Evolutionary conservation across 1,284 basidiomycete species (phyloP).

Genomic region (Cryptococcus maquisensis): DNA sequence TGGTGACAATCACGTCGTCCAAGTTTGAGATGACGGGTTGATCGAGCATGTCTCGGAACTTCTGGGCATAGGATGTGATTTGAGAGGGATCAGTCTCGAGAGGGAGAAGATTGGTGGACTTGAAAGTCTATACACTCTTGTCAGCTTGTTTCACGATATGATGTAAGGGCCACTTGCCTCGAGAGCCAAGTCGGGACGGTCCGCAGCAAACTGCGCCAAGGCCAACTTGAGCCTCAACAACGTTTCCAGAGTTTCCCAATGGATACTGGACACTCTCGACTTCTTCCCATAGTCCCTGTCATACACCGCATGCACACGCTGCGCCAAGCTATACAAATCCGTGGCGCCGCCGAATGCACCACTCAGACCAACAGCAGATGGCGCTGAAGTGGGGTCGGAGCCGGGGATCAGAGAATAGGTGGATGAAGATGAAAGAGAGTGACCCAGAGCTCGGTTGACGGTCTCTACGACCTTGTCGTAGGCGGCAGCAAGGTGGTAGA

Average conservation of each 20-base stretch:
- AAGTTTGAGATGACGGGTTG: constrained; percentile 80
- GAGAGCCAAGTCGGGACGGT: constrained; percentile 70
- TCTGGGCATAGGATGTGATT: constrained; percentile 81
- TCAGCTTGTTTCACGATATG: neutral
- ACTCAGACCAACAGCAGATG: constrained; percentile 18
- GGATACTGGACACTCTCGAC: constrained; percentile 70
- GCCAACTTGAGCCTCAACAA: constrained; percentile 79
- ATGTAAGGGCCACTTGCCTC: constrained; percentile 56
- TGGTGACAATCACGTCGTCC: constrained; percentile 79
- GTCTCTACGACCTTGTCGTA: constrained; percentile 83
- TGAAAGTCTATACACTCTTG: constrained; percentile 62
- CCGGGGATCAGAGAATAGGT: constrained; percentile 13
- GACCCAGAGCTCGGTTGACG: constrained; percentile 84
- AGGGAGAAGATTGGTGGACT: constrained; percentile 83
- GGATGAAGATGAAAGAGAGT: constrained; percentile 64
- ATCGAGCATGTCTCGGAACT: constrained; percentile 80
- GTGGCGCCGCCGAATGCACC: constrained; percentile 43
- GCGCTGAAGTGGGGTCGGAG: neutral
- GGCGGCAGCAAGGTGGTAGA: constrained; percentile 92
- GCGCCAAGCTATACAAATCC: constrained; percentile 70
- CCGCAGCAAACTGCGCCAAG: constrained; percentile 67
- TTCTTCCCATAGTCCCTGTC: constrained; percentile 71
- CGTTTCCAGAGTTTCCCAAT: constrained; percentile 59
- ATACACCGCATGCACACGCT: constrained; percentile 80
- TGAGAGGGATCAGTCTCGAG: constrained; percentile 78